Percentiles rank a stretch among this genome's conserved stretches.
Conservation (phyloP, 2,329 filamentous ascomycete species). For the Elsinoe perseae region DNA sequence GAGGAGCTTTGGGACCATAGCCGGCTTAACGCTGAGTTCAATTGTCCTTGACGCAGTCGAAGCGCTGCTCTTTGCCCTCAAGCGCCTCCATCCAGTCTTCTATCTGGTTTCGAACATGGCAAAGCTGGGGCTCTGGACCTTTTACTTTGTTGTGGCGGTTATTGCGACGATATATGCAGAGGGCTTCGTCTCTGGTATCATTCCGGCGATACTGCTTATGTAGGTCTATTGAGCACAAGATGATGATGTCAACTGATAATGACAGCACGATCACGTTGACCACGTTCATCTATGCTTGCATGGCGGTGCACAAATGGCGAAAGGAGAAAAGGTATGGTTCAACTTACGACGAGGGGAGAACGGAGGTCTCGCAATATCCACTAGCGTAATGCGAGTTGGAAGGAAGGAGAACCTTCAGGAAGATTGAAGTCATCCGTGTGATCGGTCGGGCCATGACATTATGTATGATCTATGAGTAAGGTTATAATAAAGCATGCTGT, state of each 20-base stretch:
- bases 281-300: constrained; percentile 1
- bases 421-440: too few species aligned
- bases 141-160: constrained; percentile 22
- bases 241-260: not conserved
- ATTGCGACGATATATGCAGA: constrained; percentile 14
- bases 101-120: constrained; percentile 24
- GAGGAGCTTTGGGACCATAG: constrained; percentile 19
- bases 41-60: constrained; percentile 25
- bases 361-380: not conserved
- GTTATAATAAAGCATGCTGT: too few species aligned
- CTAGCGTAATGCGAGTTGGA: not conserved
- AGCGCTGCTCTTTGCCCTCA: constrained; percentile 23
- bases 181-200: constrained; percentile 18
- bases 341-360: not conserved
- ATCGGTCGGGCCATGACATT: too few species aligned
- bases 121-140: constrained; percentile 22
- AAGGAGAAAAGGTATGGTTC: not conserved
- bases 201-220: constrained; percentile 29
- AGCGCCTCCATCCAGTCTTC: constrained; percentile 22
- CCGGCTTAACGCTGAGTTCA: constrained; percentile 21
- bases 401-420: not conserved
- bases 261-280: not conserved
- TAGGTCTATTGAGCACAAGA: constrained; percentile 23
- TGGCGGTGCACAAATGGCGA: not conserved
- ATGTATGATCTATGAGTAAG: too few species aligned